Evolutionary conservation across 2,329 filamentous ascomycete species (phyloP).

Genomic region (Cordyceps cicadae): DNA sequence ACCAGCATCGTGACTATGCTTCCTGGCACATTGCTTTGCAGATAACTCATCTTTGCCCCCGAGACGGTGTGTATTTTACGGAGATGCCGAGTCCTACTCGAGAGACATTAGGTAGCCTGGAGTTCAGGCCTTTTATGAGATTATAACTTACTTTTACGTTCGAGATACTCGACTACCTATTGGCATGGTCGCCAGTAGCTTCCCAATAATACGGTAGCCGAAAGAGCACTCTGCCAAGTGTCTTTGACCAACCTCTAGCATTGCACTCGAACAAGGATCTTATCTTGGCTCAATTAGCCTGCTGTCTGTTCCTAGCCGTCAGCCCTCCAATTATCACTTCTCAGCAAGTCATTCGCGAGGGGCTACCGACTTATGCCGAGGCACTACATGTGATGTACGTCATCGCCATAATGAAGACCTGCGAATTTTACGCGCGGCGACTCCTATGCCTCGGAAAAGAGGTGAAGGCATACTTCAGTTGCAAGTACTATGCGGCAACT

Average conservation of each 20-base stretch:
- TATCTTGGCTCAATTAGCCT: not conserved
- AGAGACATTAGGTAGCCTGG: too few relatives aligned
- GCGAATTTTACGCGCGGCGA: conserved; percentile 1
- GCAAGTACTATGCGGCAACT: not conserved
- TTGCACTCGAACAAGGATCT: too few relatives aligned
- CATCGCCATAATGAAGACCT: not conserved
- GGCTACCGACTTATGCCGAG: not conserved
- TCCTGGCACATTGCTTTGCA: not conserved
- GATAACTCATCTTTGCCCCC: not conserved
- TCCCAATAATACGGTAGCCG: too few relatives aligned
- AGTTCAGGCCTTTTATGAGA: too few relatives aligned
- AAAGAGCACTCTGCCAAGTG: too few relatives aligned
- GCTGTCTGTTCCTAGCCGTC: not conserved
- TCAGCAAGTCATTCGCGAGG: not conserved
- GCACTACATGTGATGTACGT: conserved; percentile 1
- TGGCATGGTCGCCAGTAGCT: too few relatives aligned
- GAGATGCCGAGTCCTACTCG: not conserved
- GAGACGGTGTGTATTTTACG: not conserved
- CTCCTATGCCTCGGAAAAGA: not conserved
- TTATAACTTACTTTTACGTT: too few relatives aligned
- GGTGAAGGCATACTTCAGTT: not conserved
- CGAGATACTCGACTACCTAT: too few relatives aligned
- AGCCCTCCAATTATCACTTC: not conserved
- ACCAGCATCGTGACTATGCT: not conserved
- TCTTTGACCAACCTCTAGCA: too few relatives aligned